phyloP scores from a whole-genome alignment of 2,329 filamentous ascomycete species.

The Colletotrichum phormii region DNA sequence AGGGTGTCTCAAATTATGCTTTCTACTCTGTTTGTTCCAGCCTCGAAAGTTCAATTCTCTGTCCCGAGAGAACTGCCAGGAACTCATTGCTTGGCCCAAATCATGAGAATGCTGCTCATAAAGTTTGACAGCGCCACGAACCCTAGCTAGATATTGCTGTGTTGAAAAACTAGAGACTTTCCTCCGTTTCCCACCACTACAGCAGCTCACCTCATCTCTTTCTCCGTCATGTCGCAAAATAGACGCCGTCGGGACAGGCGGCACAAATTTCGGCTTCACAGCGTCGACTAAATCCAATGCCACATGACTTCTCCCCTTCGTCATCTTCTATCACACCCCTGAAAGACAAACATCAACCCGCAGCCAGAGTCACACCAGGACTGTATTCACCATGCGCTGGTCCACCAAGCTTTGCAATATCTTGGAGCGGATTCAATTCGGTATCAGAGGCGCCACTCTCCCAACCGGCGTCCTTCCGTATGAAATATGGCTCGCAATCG shows the following conservation, averaged over 20 bases:
- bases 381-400: not conserved
- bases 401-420: not conserved
- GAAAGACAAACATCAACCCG: not conserved
- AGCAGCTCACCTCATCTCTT: not conserved
- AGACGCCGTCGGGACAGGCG: too few relatives aligned
- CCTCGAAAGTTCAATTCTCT: not conserved
- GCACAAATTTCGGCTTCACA: too few relatives aligned
- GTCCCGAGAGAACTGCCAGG: not conserved
- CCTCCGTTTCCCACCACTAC: not conserved
- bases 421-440: not conserved
- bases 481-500: not conserved
- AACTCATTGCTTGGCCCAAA: not conserved
- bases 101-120: too few relatives aligned
- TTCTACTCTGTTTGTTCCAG: not conserved
- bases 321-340: not conserved
- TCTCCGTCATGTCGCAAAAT: too few relatives aligned
- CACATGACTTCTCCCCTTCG: not conserved
- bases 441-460: not conserved
- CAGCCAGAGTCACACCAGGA: not conserved
- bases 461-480: not conserved
- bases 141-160: not conserved
- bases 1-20: not conserved
- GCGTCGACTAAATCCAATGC: too few relatives aligned
- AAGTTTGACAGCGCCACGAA: not conserved
- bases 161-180: fast-evolving